phyloP scores from a whole-genome alignment of 2,329 filamentous ascomycete genomes.

The Colletotrichum lentis region DNA sequence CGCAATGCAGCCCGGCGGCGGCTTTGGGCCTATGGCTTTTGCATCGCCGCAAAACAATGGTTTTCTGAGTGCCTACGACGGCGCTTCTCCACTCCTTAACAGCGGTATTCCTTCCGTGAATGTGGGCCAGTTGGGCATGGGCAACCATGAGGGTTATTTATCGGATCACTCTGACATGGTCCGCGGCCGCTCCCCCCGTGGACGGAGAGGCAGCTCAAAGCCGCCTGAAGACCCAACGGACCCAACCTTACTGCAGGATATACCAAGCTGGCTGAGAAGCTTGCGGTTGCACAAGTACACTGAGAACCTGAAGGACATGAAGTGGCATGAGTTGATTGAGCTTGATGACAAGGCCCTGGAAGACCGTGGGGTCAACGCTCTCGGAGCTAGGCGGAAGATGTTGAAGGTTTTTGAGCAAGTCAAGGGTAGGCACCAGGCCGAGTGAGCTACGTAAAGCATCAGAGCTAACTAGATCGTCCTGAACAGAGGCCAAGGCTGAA shows the following conservation, averaged over 20 bases:
- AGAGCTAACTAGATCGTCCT: conserved; percentile 1
- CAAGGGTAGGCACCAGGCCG: conserved; percentile 63
- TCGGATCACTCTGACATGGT: conserved; percentile 93
- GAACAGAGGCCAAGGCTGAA: conserved; percentile 58
- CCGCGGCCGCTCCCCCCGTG: conserved; percentile 89
- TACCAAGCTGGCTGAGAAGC: conserved; percentile 94
- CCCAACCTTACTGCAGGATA: conserved; percentile 87
- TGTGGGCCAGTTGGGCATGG: conserved; percentile 75
- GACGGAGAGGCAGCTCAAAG: conserved; percentile 92
- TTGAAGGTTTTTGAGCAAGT: conserved; percentile 99
- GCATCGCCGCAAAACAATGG: conserved; percentile 93
- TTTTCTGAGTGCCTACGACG: conserved; percentile 89
- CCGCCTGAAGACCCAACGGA: conserved; percentile 98
- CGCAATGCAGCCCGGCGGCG: conserved; percentile 71
- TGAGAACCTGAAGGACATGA: conserved; percentile 95
- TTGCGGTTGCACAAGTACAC: conserved; percentile 98
- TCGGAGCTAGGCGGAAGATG: conserved; percentile 96
- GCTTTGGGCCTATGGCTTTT: conserved; percentile 73
- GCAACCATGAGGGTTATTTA: conserved; percentile 82
- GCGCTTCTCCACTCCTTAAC: conserved; percentile 72
- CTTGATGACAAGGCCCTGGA: conserved; percentile 93
- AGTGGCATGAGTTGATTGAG: conserved; percentile 92
- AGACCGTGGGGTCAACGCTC: conserved; percentile 90
- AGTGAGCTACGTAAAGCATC: neutral
- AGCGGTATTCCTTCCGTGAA: conserved; percentile 76